Base-by-base conservation (phyloP, 1,139 yeast species). In the Geotrichum citri-aurantii region DNA sequence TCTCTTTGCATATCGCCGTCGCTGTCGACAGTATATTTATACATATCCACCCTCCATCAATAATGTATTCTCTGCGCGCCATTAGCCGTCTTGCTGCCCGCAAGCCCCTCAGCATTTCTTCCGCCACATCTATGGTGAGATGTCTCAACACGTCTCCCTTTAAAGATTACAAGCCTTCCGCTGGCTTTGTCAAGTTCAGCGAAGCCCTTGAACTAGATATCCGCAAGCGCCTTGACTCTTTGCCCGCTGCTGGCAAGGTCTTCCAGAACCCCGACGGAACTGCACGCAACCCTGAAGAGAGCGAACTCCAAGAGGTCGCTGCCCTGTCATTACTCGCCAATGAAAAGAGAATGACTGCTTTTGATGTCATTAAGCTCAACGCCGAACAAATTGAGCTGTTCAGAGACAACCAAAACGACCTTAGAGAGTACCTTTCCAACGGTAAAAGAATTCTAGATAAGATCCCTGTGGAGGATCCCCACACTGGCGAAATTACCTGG, bases 401-500 rank as follows among this genome's bases (percentile, higher is more conserved):
- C 70, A 73, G 79, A 65, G 85, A 82, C 69, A 88, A 88, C 75
- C 79, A 85, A 50, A 80, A 78, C 62, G 88, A 84, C 71, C 80
- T 88, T 68, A 74, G 76, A 63, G 80, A 81, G 69, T 82, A 83
- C 79, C 71, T 84, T 80, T 71, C 72, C 65, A 64, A 84, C 76
- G 70, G 82, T 75, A 67, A 85, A 81, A 73, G 88, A 67, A 86
- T 88, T 67, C 81, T 89, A 65, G 96, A 88, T 73, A 88, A 88
- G 75, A 83, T 88, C 63, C 96, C 96, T 57, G 88, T 83, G 70
- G 88, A 85, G 73, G 95, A 87, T 72, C 84, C 86, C 54, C 76
- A 81, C 48, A 85, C 90, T 19, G 96, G 96, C 44, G 87, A 84
- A 68, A 81, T 88, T 67, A 83, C 84, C 68, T 88, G 95, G 95